Evolutionary conservation across 768 basidiomycete genomes (phyloP).

Genomic region (Leccinellum rugosiceps): DNA sequence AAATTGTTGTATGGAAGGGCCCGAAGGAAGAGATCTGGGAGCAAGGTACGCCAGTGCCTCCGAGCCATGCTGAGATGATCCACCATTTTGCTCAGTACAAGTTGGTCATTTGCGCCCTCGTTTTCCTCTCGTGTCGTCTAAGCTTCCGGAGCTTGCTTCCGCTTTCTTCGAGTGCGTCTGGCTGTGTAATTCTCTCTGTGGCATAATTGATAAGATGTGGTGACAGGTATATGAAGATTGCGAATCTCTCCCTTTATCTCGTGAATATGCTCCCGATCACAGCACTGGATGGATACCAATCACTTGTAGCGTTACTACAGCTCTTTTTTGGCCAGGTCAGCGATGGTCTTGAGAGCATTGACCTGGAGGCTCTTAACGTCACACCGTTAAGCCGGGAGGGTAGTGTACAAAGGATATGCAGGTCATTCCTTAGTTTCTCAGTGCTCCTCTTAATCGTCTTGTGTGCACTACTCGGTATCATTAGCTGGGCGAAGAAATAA

Average conservation of each 20-base stretch:
- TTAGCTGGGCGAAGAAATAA: slow-evolving; percentile 21
- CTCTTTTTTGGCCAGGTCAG: slow-evolving; percentile 8
- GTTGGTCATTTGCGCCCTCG: slow-evolving; percentile 48
- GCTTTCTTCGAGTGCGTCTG: slow-evolving; percentile 57
- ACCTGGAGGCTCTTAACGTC: slow-evolving; percentile 19
- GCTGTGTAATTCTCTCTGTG: background rate
- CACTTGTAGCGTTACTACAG: slow-evolving; percentile 40
- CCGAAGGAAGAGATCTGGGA: slow-evolving; percentile 61
- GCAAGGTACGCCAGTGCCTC: slow-evolving; percentile 46
- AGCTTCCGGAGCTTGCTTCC: slow-evolving; percentile 24
- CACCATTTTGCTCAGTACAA: slow-evolving; percentile 39
- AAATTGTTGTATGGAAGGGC: slow-evolving; percentile 72
- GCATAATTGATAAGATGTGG: background rate
- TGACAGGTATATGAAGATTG: slow-evolving; percentile 56
- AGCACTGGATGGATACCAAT: slow-evolving; percentile 65
- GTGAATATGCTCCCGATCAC: slow-evolving; percentile 80
- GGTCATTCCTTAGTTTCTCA: slow-evolving; percentile 14
- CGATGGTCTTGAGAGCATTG: slow-evolving; percentile 8
- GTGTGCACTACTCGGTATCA: slow-evolving; percentile 19
- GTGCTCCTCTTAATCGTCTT: slow-evolving; percentile 21
- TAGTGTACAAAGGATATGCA: slow-evolving; percentile 13
- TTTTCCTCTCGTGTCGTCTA: slow-evolving; percentile 12
- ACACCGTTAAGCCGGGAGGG: slow-evolving; percentile 4
- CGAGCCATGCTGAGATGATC: background rate
- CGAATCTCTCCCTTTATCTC: slow-evolving; percentile 75